A percentile compares a stretch with the other conserved stretches of the same genome.
Conservation (phyloP, 2,329 filamentous ascomycete species). For the Chaetoscypha palmicola region DNA sequence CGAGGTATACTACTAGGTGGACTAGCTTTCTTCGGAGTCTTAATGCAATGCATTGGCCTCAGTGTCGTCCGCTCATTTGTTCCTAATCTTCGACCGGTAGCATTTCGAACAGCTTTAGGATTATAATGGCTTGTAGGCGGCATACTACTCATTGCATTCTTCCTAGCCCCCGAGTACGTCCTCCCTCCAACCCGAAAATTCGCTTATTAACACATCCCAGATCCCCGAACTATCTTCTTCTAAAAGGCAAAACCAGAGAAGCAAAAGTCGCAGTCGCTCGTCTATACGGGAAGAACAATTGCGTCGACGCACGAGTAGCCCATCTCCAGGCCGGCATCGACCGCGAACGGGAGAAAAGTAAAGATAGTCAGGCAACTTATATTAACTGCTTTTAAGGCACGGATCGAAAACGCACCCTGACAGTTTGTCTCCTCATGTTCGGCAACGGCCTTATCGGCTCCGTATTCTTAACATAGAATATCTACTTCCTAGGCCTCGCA, state of each 20-base stretch:
- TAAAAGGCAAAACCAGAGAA: conserved; percentile 4
- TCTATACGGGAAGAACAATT: conserved; percentile 10
- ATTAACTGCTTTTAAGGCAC: conserved; percentile 32
- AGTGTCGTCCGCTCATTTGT: conserved; percentile 12
- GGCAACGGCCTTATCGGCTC: conserved; percentile 31
- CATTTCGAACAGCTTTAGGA: conserved; percentile 13
- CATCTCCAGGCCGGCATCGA: conserved; percentile 11
- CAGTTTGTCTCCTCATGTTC: conserved; percentile 32
- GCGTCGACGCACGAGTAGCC: conserved; percentile 13
- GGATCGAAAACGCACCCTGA: conserved; percentile 33
- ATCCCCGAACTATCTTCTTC: conserved; percentile 18
- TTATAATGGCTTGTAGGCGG: conserved; percentile 14
- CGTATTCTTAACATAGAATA: conserved; percentile 20
- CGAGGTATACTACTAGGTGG: conserved; percentile 13
- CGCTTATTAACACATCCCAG: conserved; percentile 1
- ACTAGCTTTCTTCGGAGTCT: conserved; percentile 13
- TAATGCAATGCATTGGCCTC: conserved; percentile 16
- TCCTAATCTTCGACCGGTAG: conserved; percentile 2
- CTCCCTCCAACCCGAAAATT: conserved; percentile 19
- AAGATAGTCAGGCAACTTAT: conserved; percentile 18
- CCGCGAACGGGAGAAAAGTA: conserved; percentile 3
- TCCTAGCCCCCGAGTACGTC: conserved; percentile 16
- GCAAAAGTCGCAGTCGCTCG: conserved; percentile 8
- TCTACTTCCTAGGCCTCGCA: conserved; percentile 18
- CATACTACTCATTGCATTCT: conserved; percentile 10